A percentile compares a stretch with the other conserved stretches of the same genome.
Evolutionary conservation across 2,329 filamentous ascomycete species (phyloP).

Genomic region (Daldinia eschscholtzii): DNA sequence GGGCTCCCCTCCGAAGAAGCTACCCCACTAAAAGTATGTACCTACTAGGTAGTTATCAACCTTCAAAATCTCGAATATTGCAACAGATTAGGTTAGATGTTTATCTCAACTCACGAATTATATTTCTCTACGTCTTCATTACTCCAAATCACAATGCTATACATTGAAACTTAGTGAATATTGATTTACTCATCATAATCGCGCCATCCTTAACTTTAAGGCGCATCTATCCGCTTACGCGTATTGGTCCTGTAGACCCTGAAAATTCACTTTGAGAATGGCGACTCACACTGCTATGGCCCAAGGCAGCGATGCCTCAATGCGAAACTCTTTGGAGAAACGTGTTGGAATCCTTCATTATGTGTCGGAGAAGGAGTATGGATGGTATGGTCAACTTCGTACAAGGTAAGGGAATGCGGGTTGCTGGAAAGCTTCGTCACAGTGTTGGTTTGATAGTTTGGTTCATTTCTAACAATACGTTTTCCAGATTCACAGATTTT

Average conservation of each 20-base stretch:
- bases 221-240: conserved; percentile 6
- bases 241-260: not conserved
- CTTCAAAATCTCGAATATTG: conserved; percentile 7
- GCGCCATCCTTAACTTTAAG: not conserved
- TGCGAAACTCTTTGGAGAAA: conserved; percentile 51
- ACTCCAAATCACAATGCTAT: not conserved
- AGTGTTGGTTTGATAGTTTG: not conserved
- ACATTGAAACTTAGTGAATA: not conserved
- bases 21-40: conserved; percentile 16
- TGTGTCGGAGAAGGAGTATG: conserved; percentile 56
- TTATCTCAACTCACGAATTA: not conserved
- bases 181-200: not conserved
- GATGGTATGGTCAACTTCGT: conserved; percentile 60
- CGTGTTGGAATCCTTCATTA: conserved; percentile 59
- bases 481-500: conserved; percentile 84
- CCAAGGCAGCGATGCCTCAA: conserved; percentile 51
- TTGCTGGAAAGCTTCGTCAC: not conserved
- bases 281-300: conserved; percentile 54
- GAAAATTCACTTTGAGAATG: conserved; percentile 40
- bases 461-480: conserved; percentile 27
- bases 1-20: conserved; percentile 1
- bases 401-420: conserved; percentile 55
- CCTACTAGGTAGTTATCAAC: too few relatives aligned
- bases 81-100: not conserved
- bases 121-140: not conserved